Base-by-base conservation (phyloP, 1,139 yeast species). In the Meyerozyma carpophila region DNA sequence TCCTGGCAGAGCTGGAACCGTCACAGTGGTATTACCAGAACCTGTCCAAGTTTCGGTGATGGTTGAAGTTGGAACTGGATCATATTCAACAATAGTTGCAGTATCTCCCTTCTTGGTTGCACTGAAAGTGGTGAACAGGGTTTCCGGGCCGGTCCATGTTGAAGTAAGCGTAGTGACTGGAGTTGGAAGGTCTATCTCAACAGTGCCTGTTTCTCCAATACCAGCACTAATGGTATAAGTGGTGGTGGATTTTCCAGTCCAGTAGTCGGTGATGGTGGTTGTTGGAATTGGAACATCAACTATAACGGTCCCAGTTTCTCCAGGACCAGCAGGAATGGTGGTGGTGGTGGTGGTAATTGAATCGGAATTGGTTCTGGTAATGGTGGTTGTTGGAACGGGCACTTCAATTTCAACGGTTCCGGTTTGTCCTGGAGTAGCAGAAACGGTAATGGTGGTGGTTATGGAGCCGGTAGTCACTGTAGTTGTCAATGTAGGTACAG, bases 101-200 rank as follows among this genome's bases (percentile, higher is more conserved):
- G 50, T 48, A 9, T 39, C 46, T 11, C 54, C 56, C 9, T 38
- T 41, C 11, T 41, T n/a, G 46, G 37, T 8, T 42, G 42, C 65
- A 8, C 60, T 52, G 51, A 55, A 58, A 24, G 69, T 63, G 4
- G 36, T 37, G 1, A 68, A 64, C 7, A 53, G 45, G 10, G 54
- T 43, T 5, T 51, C 50, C 4, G 58, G 53, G 2, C 42, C 61
- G 18, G 50, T 47, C 40, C 66, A 66, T 42, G 50, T 53, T 3
- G 58, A 9, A 10, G 44, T 48, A n/a, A 41, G 36, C 2, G 50
- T 45, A 18, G 41, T 39, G 1, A 47, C 42, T 20, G 56, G 54
- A 25, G 47, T 46, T 14, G 60, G 59, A 8, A 48, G 47, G 11
- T 41, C 42, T 11, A 47, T 47, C 9, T 39, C 41, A 6, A 51